Evolutionary conservation across 495 filamentous ascomycete genomes (phyloP), one percentile per base, ranked within the genome.

Genomic region (Talaromyces trachyspermus): DNA sequence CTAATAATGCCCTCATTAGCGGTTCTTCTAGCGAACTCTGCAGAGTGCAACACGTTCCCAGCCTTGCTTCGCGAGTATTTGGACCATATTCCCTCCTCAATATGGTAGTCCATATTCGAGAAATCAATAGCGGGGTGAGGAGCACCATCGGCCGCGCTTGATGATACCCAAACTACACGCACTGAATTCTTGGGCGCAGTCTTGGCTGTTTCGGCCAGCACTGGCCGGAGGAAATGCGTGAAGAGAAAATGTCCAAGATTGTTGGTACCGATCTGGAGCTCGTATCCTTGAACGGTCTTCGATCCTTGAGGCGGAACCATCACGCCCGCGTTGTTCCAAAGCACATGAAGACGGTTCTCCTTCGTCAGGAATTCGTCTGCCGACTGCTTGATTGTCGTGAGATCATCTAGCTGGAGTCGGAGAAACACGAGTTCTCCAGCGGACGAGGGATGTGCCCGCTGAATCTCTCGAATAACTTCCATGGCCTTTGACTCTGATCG

Each of bases 311-410:
- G 61, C 0, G 66, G 60, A 5, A 57, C 38, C 18, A 59, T 57
- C 18, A 80, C 57, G 5, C 77, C 78, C 0, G 78, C 76, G 49
- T 81, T 79, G 51, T 79, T 79, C 52, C 63, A 79, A 0, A 81
- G 60, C 7, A 78, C 68, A 46, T 81, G 70, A 0, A 81, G 63
- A 10, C 65, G 52, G 3, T 49, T 51, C 55, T 78, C 72, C 26
- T 60, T 45, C 0, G 48, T 38, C 4, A 57, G 52, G 51, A 78
- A 74, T 4, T 50, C 46, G 5, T 69, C 51, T 4, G 67, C 77
- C 0, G 72, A 59, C 0, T 61, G 24, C 48, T 71, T 72, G 50
- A 83, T 72, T 8, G 66, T 72, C 4, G 55, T 54, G 8, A 81
- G 63, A 49, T 80, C 74, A 19, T 63, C 54, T 0, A 81, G 69